Conservation (phyloP, 768 basidiomycete genomes). For the Russula griseocarnosa region DNA sequence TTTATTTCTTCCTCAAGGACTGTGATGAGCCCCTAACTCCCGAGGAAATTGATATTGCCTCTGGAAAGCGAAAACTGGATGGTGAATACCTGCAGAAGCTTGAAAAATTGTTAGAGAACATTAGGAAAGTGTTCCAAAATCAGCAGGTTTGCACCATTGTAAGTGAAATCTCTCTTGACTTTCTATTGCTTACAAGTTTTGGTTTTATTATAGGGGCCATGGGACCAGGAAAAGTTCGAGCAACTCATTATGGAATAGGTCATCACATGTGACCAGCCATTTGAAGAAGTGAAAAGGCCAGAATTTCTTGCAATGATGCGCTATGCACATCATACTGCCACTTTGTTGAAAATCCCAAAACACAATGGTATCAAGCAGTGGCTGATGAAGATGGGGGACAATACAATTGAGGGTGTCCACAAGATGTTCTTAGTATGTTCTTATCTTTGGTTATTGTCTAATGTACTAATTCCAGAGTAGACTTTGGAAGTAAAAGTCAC, state of each 20-base stretch:
- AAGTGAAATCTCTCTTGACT: not conserved
- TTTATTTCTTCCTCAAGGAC: not conserved
- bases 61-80: not conserved
- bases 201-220: not conserved
- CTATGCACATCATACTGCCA: not conserved
- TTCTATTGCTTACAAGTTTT: not conserved
- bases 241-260: not conserved
- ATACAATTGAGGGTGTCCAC: not conserved
- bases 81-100: not conserved
- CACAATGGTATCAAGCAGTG: not conserved
- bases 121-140: not conserved
- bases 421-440: not conserved
- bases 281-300: slow-evolving; percentile 10
- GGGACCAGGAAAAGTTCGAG: not conserved
- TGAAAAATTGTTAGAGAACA: not conserved
- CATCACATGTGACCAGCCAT: not conserved
- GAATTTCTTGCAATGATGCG: not conserved
- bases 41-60: not conserved
- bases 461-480: not conserved
- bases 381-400: not conserved
- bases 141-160: not conserved
- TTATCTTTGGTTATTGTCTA: not conserved
- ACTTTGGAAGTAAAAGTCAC: not conserved
- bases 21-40: not conserved
- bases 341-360: not conserved